These are phyloP conservation scores for Glaciozyma martinii DNA, from an alignment of 768 basidiomycete species.

Conservation along the genomic window DNA sequence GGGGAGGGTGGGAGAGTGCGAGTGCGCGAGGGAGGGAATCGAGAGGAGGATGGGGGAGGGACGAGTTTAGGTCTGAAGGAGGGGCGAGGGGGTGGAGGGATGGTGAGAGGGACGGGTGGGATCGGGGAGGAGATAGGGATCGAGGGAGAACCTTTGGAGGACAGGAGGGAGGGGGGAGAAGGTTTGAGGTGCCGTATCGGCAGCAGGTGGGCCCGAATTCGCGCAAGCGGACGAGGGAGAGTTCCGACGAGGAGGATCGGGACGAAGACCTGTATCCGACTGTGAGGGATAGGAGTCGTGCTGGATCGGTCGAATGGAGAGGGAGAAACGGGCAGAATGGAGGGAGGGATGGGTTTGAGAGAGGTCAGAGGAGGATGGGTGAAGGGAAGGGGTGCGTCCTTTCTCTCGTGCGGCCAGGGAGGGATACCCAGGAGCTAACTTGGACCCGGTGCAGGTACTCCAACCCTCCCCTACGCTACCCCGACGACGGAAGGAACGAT, in stretches of 20 bases:
- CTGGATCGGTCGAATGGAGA: not conserved
- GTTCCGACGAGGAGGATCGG: not conserved
- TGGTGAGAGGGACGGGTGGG: not conserved
- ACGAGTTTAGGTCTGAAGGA: not conserved
- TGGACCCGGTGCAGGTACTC: not conserved
- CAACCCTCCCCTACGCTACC: not conserved
- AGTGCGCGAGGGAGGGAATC: not conserved
- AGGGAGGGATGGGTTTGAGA: not conserved
- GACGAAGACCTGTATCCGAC: not conserved
- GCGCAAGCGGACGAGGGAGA: constrained; percentile 7
- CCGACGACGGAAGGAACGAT: not conserved
- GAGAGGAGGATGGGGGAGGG: no score
- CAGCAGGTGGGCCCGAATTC: not conserved
- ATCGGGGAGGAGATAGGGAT: not conserved
- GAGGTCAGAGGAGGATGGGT: not conserved
- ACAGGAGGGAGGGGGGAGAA: not conserved
- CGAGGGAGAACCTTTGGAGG: no score
- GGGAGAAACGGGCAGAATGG: not conserved
- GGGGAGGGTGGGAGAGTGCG: not conserved
- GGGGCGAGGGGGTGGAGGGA: not conserved
- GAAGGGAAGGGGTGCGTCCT: not conserved
- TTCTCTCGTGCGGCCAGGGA: not conserved
- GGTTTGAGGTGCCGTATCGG: constrained; percentile 1
- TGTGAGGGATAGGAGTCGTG: not conserved
- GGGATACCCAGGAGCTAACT: not conserved